Base-by-base conservation (phyloP, 2,329 filamentous ascomycete genomes). In the Paraphaeosphaeria sporulosa region DNA sequence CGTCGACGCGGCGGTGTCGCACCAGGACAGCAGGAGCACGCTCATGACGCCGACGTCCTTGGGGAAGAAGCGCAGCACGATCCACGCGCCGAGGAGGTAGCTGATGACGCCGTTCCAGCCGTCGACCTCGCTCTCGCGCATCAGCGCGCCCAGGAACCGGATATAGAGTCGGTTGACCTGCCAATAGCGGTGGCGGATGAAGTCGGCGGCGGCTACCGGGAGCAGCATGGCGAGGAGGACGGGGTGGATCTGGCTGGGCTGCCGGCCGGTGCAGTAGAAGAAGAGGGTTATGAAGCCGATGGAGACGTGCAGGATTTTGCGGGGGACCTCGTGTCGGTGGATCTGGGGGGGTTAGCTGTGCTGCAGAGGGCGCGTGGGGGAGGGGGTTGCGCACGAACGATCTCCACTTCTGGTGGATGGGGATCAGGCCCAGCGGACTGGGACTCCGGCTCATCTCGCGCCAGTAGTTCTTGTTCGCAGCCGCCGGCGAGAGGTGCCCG, bases 91-190 rank as follows among this genome's bases (percentile, higher is more conserved):
- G 8, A 97, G 86, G 10, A 99, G 87, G 79, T 98, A 99, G 83
- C 92, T 97, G 67, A 99, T 96, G 68, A 98, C 94, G 55, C 95
- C 95, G 76, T 99, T 99, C 85, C 93, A 99, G 54, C 93, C 92
- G 50, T 89, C 85, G 68, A 94, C 96, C 80, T 99, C 95, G 65
- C 91, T 95, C 82, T 99, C 95, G 57, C 95, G 91, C 95, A 99
- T 99, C 69, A 99, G 84, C 0, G 94, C 93, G 49, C 95, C 95
- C 15, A 98, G 81, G 40, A 87, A 85, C 58, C 86, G 88, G 70
- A 98, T 94, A 78, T 98, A 99, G 58, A 97, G 76, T 40, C 89
- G 86, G 78, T 99, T 99, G 72, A 99, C 86, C 1, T 88, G 85
- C 61, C 90, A 87, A 70, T 89, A 95, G 68, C 88, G 87, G 79